A percentile compares a stretch with the other conserved stretches of the same genome.
Evolutionary conservation across 2,329 filamentous ascomycete species (phyloP).

Genomic region (Macrophomina phaseolina): DNA sequence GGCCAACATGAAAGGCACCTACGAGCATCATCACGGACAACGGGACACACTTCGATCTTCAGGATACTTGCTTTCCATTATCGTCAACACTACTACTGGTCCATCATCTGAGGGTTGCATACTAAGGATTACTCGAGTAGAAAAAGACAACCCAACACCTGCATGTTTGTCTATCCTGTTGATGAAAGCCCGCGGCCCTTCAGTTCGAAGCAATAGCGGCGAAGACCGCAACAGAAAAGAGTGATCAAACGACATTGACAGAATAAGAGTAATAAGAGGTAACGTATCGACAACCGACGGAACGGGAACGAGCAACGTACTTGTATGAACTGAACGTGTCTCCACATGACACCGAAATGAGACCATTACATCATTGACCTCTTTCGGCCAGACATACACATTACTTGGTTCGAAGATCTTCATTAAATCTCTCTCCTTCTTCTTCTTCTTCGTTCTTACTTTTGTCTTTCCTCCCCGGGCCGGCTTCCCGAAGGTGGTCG

Average conservation of each 20-base stretch:
- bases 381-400: constrained; percentile 9
- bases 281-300: background rate
- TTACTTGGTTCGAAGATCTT: background rate
- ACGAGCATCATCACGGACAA: background rate
- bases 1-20: too few species aligned
- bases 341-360: too few species aligned
- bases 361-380: background rate
- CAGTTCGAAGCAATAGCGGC: too few species aligned
- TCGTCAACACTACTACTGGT: background rate
- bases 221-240: too few species aligned
- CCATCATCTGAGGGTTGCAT: background rate
- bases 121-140: background rate
- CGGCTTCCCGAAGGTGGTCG: background rate
- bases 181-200: too few species aligned
- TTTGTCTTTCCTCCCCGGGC: background rate
- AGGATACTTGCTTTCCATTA: background rate
- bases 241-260: background rate
- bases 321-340: background rate
- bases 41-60: background rate
- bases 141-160: background rate
- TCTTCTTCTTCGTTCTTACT: background rate
- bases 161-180: background rate
- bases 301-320: background rate
- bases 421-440: too few species aligned
- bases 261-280: too few species aligned